Conservation (phyloP, 805 yeast species). For the Yarrowia deformans region DNA sequence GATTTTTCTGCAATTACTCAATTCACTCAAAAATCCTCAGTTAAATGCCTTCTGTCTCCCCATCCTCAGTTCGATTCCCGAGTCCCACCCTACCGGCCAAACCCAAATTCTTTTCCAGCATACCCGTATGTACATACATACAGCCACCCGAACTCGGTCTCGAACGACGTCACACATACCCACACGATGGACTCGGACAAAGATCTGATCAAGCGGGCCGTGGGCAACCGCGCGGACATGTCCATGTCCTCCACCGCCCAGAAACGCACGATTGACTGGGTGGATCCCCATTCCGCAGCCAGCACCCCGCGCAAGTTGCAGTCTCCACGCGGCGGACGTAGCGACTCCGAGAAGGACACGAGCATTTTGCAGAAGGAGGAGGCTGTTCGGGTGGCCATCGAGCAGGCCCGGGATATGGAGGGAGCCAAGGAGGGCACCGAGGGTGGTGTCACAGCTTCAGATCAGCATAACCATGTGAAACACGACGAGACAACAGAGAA, state of each 20-base stretch:
- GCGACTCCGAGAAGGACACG: neutral
- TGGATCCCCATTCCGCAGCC: conserved; percentile 30
- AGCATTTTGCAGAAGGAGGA: neutral
- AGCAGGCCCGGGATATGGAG: conserved; percentile 1
- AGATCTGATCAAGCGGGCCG: conserved; percentile 36
- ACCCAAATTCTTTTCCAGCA: conserved; percentile 19
- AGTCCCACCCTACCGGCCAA: neutral
- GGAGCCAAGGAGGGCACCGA: neutral
- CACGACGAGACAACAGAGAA: neutral
- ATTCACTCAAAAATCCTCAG: no score
- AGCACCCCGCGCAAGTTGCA: conserved; percentile 30
- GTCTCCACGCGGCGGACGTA: conserved; percentile 5
- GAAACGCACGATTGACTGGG: conserved; percentile 39
- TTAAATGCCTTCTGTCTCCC: neutral
- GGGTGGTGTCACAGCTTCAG: neutral
- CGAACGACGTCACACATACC: neutral
- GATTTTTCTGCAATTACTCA: no score
- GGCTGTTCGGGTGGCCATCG: neutral
- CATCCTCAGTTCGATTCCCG: conserved; percentile 12
- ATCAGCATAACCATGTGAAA: neutral
- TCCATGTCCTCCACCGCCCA: conserved; percentile 31
- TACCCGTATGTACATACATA: neutral
- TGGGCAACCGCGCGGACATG: conserved; percentile 28
- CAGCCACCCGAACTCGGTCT: neutral
- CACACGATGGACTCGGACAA: conserved; percentile 34